phyloP scores from a whole-genome alignment of 257 asterid species.

The Haberlea rhodopensis region DNA sequence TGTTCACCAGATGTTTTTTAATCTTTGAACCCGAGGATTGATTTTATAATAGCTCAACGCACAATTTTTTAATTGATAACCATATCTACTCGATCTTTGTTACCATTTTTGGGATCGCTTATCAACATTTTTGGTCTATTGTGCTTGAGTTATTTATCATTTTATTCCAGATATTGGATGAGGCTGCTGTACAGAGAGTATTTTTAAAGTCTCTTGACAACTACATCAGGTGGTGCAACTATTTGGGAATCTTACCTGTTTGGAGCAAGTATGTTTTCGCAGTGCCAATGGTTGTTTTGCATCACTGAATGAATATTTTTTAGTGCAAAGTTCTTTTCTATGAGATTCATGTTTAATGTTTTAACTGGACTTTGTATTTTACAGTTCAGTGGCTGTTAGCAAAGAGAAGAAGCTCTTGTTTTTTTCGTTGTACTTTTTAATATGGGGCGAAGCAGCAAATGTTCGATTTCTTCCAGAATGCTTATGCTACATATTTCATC shows the following conservation, averaged over 20 bases:
- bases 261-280: constrained; percentile 86
- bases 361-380: constrained; percentile 19
- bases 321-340: constrained; percentile 17
- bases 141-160: constrained; percentile 25
- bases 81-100: not conserved
- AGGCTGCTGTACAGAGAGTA: constrained; percentile 86
- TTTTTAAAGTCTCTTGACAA: constrained; percentile 91
- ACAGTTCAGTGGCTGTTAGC: constrained; percentile 82
- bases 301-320: constrained; percentile 20
- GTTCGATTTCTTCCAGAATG: constrained; percentile 98
- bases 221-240: constrained; percentile 90
- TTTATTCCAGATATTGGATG: constrained; percentile 78
- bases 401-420: constrained; percentile 89
- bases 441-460: constrained; percentile 99
- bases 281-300: constrained; percentile 5
- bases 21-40: no score
- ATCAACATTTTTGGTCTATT: constrained; percentile 14
- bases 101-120: constrained; percentile 17
- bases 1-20: no score
- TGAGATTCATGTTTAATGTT: constrained; percentile 13
- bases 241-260: constrained; percentile 74
- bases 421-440: constrained; percentile 74
- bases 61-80: constrained; percentile 18
- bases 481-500: constrained; percentile 98
- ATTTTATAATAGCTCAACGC: constrained; percentile 4